Evolutionary conservation across 2,329 filamentous ascomycete species (phyloP).

Genomic region (Sporothrix curviconia): DNA sequence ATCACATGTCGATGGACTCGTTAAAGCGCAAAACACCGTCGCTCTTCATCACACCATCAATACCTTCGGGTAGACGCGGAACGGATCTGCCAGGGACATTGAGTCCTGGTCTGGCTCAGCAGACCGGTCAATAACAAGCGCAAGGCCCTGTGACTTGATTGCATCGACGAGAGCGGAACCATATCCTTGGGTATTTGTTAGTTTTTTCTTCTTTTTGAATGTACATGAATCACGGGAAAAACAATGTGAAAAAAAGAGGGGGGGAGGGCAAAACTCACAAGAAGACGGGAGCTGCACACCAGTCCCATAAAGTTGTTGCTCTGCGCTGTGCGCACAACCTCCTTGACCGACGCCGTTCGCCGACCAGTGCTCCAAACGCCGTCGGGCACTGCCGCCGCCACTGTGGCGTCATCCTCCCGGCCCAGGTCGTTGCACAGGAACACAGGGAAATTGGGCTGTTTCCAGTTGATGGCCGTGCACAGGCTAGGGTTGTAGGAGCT

Average conservation of each 20-base stretch:
- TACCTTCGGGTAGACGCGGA: conserved; percentile 64
- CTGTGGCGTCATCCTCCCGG: conserved; percentile 39
- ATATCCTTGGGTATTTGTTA: conserved; percentile 57
- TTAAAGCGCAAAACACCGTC: conserved; percentile 90
- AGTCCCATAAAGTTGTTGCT: conserved; percentile 98
- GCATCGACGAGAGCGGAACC: conserved; percentile 83
- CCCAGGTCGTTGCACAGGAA: conserved; percentile 92
- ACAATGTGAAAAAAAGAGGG: background rate
- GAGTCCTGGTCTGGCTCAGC: conserved; percentile 42
- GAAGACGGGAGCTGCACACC: conserved; percentile 77
- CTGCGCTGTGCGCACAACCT: conserved; percentile 85
- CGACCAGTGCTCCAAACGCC: conserved; percentile 54
- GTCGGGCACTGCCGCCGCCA: conserved; percentile 29
- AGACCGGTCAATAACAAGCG: conserved; percentile 83
- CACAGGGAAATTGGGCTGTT: conserved; percentile 96
- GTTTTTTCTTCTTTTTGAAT: conserved; percentile 1
- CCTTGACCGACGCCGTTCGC: conserved; percentile 80
- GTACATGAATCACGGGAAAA: too few relatives aligned
- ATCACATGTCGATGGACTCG: conserved; percentile 74
- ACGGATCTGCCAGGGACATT: conserved; percentile 40
- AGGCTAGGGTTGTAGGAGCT: conserved; percentile 86
- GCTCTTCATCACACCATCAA: conserved; percentile 78
- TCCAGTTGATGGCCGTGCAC: conserved; percentile 96
- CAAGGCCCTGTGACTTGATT: conserved; percentile 89
- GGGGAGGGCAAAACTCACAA: conserved; percentile 53